Evolutionary conservation across 352 stramenopile species (phyloP).

Genomic region (Phytophthora pini): DNA sequence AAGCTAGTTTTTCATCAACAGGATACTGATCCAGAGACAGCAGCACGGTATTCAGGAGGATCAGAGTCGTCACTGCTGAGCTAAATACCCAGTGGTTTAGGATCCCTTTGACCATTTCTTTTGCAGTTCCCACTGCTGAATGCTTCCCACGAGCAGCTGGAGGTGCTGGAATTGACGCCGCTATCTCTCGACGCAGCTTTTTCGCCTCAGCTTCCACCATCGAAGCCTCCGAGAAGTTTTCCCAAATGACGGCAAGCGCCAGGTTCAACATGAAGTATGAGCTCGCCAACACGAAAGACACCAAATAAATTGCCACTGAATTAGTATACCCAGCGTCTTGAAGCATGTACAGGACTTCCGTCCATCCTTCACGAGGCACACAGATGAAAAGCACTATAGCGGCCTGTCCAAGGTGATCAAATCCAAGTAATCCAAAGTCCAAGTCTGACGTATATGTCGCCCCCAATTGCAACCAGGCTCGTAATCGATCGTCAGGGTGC

Average conservation of each 20-base stretch:
- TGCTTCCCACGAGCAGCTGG: background rate
- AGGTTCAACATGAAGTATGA: constrained; percentile 94
- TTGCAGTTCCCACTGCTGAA: background rate
- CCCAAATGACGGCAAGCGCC: constrained; percentile 91
- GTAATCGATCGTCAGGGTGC: constrained; percentile 48
- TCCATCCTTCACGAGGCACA: constrained; percentile 93
- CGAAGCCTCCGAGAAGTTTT: constrained; percentile 74
- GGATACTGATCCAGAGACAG: constrained; percentile 84
- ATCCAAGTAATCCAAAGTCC: constrained; percentile 87
- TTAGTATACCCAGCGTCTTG: constrained; percentile 57
- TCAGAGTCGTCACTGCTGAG: constrained; percentile 55
- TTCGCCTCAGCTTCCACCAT: constrained; percentile 62
- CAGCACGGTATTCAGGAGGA: constrained; percentile 88
- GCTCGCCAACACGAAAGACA: constrained; percentile 87
- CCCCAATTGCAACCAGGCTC: constrained; percentile 1
- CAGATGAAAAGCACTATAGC: constrained; percentile 90
- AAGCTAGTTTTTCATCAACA: constrained; percentile 45
- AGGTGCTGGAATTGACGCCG: constrained; percentile 25
- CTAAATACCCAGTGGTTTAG: constrained; percentile 67
- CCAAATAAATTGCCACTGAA: constrained; percentile 80
- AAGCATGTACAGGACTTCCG: constrained; percentile 71
- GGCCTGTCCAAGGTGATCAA: constrained; percentile 88
- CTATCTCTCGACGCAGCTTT: constrained; percentile 36
- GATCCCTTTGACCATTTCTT: constrained; percentile 18
- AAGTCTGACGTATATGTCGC: constrained; percentile 73